Evolutionary conservation across 306 rosid genomes (phyloP).

Genomic region (Lathyrus oleraceus): DNA sequence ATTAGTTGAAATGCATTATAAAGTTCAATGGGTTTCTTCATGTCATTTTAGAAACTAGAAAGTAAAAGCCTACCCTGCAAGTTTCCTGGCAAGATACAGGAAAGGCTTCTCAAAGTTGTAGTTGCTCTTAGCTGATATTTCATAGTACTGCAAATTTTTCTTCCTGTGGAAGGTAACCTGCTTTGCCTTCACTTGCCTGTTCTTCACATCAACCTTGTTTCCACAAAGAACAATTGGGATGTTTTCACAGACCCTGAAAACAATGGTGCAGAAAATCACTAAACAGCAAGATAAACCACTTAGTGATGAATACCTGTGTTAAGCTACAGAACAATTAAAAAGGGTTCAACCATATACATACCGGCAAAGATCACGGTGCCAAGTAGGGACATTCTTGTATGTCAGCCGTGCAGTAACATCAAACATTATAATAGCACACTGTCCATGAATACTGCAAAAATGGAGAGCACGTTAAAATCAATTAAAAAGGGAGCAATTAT

Average conservation of each 20-base stretch:
- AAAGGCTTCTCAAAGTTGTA: slow-evolving; percentile 77
- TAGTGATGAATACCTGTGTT: too few relatives aligned
- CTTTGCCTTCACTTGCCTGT: slow-evolving; percentile 83
- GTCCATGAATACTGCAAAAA: slow-evolving; percentile 64
- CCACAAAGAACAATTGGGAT: slow-evolving; percentile 76
- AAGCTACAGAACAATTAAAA: too few relatives aligned
- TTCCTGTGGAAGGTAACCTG: slow-evolving; percentile 78
- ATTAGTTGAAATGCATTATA: background rate
- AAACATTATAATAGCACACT: slow-evolving; percentile 72
- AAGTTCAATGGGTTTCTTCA: background rate
- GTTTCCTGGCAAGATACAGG: slow-evolving; percentile 77
- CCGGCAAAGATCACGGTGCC: slow-evolving; percentile 79
- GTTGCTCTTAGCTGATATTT: slow-evolving; percentile 78
- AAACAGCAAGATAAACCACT: background rate
- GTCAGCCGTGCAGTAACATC: slow-evolving; percentile 71
- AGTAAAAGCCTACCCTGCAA: slow-evolving; percentile 58
- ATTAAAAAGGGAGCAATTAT: background rate
- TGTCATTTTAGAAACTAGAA: too few relatives aligned
- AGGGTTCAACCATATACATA: background rate
- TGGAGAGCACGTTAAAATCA: background rate
- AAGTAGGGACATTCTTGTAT: slow-evolving; percentile 72
- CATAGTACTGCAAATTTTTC: slow-evolving; percentile 73
- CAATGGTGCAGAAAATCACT: background rate
- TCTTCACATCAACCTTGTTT: slow-evolving; percentile 82
- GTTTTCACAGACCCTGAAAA: slow-evolving; percentile 68